Base-by-base conservation (phyloP, 1,139 yeast genomes). In the Arxiozyma telluris region DNA sequence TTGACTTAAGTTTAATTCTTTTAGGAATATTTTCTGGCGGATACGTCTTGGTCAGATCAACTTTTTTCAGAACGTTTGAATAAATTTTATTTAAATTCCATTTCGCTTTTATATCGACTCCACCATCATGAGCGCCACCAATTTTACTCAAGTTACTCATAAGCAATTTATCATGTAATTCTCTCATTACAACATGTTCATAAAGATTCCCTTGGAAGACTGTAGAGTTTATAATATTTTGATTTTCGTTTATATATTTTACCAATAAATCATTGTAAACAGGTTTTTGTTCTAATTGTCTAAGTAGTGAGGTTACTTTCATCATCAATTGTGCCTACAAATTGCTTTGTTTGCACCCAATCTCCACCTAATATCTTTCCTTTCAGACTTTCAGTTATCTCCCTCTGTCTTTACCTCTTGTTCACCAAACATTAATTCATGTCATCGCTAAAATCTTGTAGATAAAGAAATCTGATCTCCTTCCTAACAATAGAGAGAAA, bases 41-140 rank as follows among this genome's bases (percentile, higher is more conserved):
- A 25, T 30, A 34, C 3, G 58, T 50, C 54, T 63, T 53, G 56
- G 61, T 60, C 55, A 65, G 51, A 60, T 64, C 53, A 59, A 67
- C 53, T 66, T 69, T 53, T 57, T 68, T 21, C 58, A 70, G 53
- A 62, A 67, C 48, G 61, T 54, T 55, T 52, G 60, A 8, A 63
- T 61, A 53, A 54, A 68, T 54, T 20, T 51, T 47, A 18, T 50
- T 44, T 21, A 83, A 64, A 55, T 80, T 73, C 89, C 89, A 83
- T 49, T 71, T 71, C 0, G 87, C 88, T 17, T 76, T 70, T 1
- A 87, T 71, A 66, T 87, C 96, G 6, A 86, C 75, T 0, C 96
- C 96, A 51, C 80, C 78, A 64, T 87, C 96, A 57, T 79, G 79
- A 0, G 87, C 74, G 0, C 94, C 93, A 1, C 95, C 95, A 54